Evolutionary conservation across 768 basidiomycete species (phyloP).

Genomic region (Pulveroboletus sp.): DNA sequence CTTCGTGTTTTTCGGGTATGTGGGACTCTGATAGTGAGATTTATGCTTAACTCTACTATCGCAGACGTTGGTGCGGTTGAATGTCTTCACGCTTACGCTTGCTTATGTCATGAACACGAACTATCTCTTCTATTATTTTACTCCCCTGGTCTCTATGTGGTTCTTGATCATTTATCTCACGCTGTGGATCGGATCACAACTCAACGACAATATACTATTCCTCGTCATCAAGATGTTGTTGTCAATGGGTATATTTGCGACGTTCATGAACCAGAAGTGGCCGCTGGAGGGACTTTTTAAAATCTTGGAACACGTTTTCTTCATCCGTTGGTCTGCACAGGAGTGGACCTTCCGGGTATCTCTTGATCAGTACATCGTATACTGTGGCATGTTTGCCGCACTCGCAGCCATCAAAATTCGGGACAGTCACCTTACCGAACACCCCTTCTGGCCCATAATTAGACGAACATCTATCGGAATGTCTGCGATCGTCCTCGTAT

Average conservation of each 20-base stretch:
- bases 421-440: conserved; percentile 65
- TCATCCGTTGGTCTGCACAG: conserved; percentile 75
- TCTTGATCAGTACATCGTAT: conserved; percentile 87
- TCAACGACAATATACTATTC: conserved; percentile 67
- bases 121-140: conserved; percentile 88
- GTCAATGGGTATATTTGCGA: conserved; percentile 60
- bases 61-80: conserved; percentile 75
- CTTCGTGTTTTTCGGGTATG: conserved; percentile 66
- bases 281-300: conserved; percentile 61
- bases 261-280: conserved; percentile 60
- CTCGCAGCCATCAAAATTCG: conserved; percentile 70
- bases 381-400: conserved; percentile 78
- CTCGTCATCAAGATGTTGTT: conserved; percentile 64
- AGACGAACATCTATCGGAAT: conserved; percentile 45
- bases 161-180: conserved; percentile 83
- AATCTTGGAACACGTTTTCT: conserved; percentile 58
- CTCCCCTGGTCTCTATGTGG: conserved; percentile 88
- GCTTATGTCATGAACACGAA: conserved; percentile 90
- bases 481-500: conserved; percentile 53
- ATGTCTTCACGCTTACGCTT: conserved; percentile 75
- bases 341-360: conserved; percentile 90
- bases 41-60: conserved; percentile 1
- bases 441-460: conserved; percentile 56
- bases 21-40: neutral
- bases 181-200: conserved; percentile 61